Base-by-base conservation (phyloP, 345 rosid species). In the Euclidium syriacum region DNA sequence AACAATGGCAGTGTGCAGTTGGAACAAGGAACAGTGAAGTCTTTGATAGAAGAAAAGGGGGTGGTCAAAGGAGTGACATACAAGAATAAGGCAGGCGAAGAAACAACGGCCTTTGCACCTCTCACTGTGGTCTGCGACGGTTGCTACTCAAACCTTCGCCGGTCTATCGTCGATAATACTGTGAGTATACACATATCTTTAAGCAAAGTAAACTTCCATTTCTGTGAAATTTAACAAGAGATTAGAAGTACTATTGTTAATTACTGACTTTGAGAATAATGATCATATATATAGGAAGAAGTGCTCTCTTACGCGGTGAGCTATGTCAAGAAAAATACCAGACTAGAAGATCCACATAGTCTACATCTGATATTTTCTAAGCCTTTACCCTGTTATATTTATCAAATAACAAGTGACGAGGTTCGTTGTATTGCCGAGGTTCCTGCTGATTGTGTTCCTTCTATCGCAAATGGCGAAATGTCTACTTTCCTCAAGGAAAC, bases 51-150 rank as follows among this genome's bases (percentile, higher is more conserved):
- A 68, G 85, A 73, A 60, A 68, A 77, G 1, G 85, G 91, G 51
- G 68, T 76, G 24, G 56, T 87, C 3, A 87, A 77, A 70, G 95
- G 91, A 42, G 88, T 87, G 48, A 74, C 70, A 42, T 87, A 87
- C 73, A 85, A 81, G 62, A 82, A 75, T 47, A 49, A 16, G 1
- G 33, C 65, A 50, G 87, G 88, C 14, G 42, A 75, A 20, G 81
- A 74, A 58, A 41, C 53, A 60, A 56, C 75, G 0, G 78, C 79
- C 5, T 75, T 51, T 60, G 91, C 95, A 44, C 87, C 87, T 10
- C 75, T 87, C 30, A 87, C 95, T 10, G 77, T 85, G 32, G 88
- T 87, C 22, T 84, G 83, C 18, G 86, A 87, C 42, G 95, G 90
- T 33, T 79, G 85, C 56, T 87, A 84, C 52, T 87, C 95, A 26